Base-by-base conservation (phyloP, 139 green algal genomes). In the Coccomyxa sp. region DNA sequence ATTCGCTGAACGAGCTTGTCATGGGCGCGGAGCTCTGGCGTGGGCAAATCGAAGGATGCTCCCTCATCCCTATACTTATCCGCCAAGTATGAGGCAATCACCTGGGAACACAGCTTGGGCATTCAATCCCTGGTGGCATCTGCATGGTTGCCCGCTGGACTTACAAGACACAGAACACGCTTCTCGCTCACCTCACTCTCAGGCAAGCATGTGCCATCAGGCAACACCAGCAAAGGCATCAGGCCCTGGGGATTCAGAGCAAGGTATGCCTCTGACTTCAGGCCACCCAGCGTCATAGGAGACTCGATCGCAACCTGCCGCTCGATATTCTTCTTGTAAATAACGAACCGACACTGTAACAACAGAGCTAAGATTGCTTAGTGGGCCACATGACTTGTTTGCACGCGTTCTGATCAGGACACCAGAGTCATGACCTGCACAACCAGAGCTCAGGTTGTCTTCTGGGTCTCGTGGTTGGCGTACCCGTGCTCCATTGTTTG, bases 71-170 rank as follows among this genome's bases (percentile, higher is more conserved):
- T 68, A 71, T 91, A 95, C 77, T 90, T 89, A 89, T 95, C 94
- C n/a, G 92, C 68, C 16, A 97, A 68, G 87, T 95, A 97, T 13
- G 87, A 51, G 27, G 85, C 81, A 63, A 96, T 96, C 17, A 96
- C 89, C 87, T 94, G 88, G 21, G 68, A 32, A 74, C 7, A 80
- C n/a, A 58, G 74, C 74, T 28, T 27, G 18, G 18, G 74, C 16
- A 59, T 23, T 45, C n/a, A 45, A 51, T 10, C n/a, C 31, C 16
- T 31, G 74, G 74, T 10, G 23, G 16, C 28, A 23, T 58, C 31
- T 45, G n/a, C 74, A 58, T 18, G 74, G 16, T 45, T 31, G 74
- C 10, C 31, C 25, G 1, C 16, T 45, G 74, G 25, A 79, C 16
- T 58, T 28, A 17, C 27, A 27, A 45, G 9, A 58, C 3, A 79